Evolutionary conservation across 2,329 filamentous ascomycete species (phyloP).

Genomic region (Juglanconis juglandina): DNA sequence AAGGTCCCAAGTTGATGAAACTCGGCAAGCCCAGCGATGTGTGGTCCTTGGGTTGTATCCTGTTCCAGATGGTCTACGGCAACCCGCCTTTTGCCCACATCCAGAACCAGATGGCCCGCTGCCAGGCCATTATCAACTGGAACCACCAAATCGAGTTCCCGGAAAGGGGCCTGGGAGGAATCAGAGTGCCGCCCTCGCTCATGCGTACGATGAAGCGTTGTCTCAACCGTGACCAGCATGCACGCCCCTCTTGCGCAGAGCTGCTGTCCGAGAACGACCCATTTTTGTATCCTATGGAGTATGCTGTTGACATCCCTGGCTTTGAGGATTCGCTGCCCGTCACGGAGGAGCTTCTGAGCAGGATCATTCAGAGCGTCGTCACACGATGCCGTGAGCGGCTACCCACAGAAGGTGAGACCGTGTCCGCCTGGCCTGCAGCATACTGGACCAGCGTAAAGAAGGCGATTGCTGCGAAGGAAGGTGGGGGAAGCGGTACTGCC

Average conservation of each 20-base stretch:
- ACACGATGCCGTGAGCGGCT: constrained; percentile 55
- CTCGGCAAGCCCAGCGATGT: constrained; percentile 93
- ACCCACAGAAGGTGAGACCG: constrained; percentile 55
- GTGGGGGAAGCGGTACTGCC: not conserved
- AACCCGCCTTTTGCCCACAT: constrained; percentile 93
- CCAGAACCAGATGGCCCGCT: constrained; percentile 77
- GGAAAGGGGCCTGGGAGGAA: constrained; percentile 63
- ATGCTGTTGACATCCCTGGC: constrained; percentile 30
- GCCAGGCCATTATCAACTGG: constrained; percentile 82
- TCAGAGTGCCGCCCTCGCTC: constrained; percentile 55
- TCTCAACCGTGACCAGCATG: constrained; percentile 58
- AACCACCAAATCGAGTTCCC: constrained; percentile 71
- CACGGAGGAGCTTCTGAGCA: constrained; percentile 58
- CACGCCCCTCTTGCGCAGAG: constrained; percentile 62
- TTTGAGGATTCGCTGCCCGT: constrained; percentile 53
- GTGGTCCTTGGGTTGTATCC: constrained; percentile 92
- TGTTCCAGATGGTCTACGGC: constrained; percentile 99
- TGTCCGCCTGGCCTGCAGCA: constrained; percentile 55
- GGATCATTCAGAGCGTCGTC: constrained; percentile 62
- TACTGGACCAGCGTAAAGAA: constrained; percentile 61
- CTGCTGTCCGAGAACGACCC: constrained; percentile 57
- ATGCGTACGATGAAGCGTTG: constrained; percentile 61
- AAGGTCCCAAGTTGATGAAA: constrained; percentile 77
- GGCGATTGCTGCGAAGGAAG: constrained; percentile 37
- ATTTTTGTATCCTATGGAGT: constrained; percentile 61